Evolutionary conservation across 2,329 filamentous ascomycete genomes (phyloP).

Genomic region (Ilyonectria sp.): DNA sequence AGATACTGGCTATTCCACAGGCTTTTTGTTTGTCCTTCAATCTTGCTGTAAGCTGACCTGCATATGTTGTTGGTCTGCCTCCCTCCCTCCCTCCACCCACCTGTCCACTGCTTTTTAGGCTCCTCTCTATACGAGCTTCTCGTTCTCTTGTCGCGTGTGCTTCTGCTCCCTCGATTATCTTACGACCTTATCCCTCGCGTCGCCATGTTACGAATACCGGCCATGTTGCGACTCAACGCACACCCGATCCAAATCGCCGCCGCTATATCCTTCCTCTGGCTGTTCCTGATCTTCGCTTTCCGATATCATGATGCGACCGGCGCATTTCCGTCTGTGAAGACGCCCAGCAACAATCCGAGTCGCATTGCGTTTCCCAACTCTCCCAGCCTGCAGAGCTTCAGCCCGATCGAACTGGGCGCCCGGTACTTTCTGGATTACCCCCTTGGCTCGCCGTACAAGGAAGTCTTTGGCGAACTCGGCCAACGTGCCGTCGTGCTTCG

Average conservation of each 20-base stretch:
- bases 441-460: slow-evolving; percentile 48
- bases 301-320: slow-evolving; percentile 19
- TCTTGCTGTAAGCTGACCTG: no score
- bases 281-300: slow-evolving; percentile 27
- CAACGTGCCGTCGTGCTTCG: slow-evolving; percentile 43
- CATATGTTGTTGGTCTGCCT: no score
- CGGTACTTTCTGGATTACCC: slow-evolving; percentile 50
- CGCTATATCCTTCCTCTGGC: slow-evolving; percentile 31
- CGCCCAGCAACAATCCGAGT: slow-evolving; percentile 1
- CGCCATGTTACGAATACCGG: slow-evolving; percentile 29
- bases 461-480: slow-evolving; percentile 52
- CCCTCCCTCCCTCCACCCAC: no score
- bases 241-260: slow-evolving; percentile 29
- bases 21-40: no score
- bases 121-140: no score
- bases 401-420: slow-evolving; percentile 27
- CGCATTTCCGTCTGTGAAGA: not conserved
- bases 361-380: slow-evolving; percentile 3
- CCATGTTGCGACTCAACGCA: slow-evolving; percentile 24
- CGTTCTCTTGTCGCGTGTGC: no score
- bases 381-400: slow-evolving; percentile 10
- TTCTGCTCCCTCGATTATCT: no score
- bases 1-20: no score
- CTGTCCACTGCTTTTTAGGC: no score
- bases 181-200: not conserved